These are phyloP conservation scores for Dorcoceras hygrometricum DNA, from an alignment of 257 asterid species.

Conservation along the genomic window DNA sequence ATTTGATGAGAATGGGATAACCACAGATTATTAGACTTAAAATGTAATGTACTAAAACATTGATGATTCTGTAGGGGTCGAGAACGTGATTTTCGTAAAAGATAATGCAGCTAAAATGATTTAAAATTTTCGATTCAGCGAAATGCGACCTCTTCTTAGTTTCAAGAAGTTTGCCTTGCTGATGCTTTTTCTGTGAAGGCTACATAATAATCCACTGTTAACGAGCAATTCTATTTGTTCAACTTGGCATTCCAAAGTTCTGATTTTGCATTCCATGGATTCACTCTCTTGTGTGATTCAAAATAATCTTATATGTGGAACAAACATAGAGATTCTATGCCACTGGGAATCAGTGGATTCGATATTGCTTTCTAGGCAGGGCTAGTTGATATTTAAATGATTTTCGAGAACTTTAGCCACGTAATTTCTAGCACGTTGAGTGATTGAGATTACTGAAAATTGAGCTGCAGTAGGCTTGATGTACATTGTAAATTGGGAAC, in stretches of 20 bases:
- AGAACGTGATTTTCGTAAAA: too few species aligned
- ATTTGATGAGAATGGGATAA: neutral
- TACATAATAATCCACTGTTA: neutral
- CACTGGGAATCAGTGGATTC: neutral
- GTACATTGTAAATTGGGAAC: neutral
- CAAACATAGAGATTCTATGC: neutral
- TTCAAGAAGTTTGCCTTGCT: neutral
- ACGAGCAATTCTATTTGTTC: neutral
- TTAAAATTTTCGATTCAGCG: neutral
- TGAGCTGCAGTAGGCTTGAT: neutral
- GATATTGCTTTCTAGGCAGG: neutral
- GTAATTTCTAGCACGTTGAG: neutral
- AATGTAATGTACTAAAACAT: neutral
- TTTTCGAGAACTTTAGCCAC: too few species aligned
- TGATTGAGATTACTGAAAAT: neutral
- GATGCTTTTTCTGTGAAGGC: neutral
- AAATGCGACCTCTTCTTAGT: neutral
- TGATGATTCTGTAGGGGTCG: neutral
- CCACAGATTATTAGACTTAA: too few species aligned
- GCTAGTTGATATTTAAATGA: neutral
- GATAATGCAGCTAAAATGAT: too few species aligned
- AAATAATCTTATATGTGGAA: neutral
- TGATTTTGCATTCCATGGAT: neutral
- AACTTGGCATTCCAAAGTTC: neutral
- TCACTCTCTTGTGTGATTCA: too few species aligned